phyloP scores from a whole-genome alignment of 164 flowering plant species.

The Tetracentron sinense region DNA sequence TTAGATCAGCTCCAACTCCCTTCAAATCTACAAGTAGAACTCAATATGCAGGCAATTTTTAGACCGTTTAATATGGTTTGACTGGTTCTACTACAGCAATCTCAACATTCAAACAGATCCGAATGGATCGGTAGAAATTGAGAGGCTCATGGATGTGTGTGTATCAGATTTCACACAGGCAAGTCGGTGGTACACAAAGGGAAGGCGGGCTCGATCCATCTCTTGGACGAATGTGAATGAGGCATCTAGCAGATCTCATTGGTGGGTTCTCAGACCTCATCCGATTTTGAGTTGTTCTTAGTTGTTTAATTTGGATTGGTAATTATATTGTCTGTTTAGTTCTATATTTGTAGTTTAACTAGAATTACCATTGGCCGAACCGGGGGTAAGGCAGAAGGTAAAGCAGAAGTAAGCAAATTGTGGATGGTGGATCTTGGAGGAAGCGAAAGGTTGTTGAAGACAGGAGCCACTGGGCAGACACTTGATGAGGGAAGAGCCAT shows the following conservation, averaged over 20 bases:
- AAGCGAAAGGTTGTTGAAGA: conserved; percentile 74
- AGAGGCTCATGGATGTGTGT: conserved; percentile 58
- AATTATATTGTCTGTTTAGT: conserved; percentile 44
- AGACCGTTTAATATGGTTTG: conserved; percentile 19
- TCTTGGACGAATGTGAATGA: conserved; percentile 81
- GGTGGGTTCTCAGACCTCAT: conserved; percentile 45
- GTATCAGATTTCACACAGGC: conserved; percentile 59
- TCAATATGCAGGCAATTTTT: conserved; percentile 8
- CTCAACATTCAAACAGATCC: conserved; percentile 74
- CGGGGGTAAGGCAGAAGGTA: conserved; percentile 31
- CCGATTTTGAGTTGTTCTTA: conserved; percentile 7
- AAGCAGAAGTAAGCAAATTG: conserved; percentile 49
- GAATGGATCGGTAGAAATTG: conserved; percentile 67
- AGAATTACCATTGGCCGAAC: conserved; percentile 56
- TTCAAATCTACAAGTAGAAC: neutral
- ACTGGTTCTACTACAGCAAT: conserved; percentile 44
- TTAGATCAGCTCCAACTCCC: neutral
- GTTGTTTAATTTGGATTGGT: conserved; percentile 27
- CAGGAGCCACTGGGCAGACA: conserved; percentile 77
- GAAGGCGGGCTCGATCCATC: conserved; percentile 65
- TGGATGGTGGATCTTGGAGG: conserved; percentile 98
- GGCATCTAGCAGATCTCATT: conserved; percentile 85
- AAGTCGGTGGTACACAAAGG: conserved; percentile 59
- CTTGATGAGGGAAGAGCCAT: conserved; percentile 84
- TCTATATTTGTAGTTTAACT: conserved; percentile 55